Percentiles rank a stretch among this genome's conserved stretches.
These are phyloP conservation scores for Cardiospermum halicacabum DNA, from an alignment of 345 rosid genomes.

Conservation along the genomic window DNA sequence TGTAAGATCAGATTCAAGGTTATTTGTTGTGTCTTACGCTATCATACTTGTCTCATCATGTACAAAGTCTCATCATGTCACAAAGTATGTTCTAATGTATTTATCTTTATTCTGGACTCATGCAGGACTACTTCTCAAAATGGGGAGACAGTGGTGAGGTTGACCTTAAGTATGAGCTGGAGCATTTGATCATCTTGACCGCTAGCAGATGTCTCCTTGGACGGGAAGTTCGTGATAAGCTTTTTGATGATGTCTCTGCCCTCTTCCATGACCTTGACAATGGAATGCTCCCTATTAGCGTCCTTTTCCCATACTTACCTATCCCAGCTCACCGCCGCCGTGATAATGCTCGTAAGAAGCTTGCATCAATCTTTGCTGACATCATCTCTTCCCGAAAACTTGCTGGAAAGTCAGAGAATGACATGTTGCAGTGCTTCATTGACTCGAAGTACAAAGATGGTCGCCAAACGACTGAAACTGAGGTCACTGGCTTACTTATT, in stretches of 20 bases:
- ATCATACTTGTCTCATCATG: not conserved
- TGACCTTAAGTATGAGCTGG: constrained; percentile 80
- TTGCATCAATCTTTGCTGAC: constrained; percentile 60
- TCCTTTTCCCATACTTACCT: constrained; percentile 85
- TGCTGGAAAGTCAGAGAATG: constrained; percentile 69
- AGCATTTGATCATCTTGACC: constrained; percentile 94
- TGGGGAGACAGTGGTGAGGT: constrained; percentile 98
- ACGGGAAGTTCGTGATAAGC: constrained; percentile 89
- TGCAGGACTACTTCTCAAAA: constrained; percentile 81
- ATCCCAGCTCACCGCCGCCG: constrained; percentile 95
- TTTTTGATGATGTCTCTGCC: constrained; percentile 88
- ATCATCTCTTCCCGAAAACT: constrained; percentile 77
- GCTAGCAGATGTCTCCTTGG: constrained; percentile 97
- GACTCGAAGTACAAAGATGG: constrained; percentile 94
- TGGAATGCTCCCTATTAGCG: constrained; percentile 97
- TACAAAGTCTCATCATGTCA: not conserved
- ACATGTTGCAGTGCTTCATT: constrained; percentile 95
- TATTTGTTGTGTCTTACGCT: not conserved
- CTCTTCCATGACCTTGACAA: constrained; percentile 94
- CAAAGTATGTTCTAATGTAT: constrained; percentile 9
- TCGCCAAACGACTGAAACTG: constrained; percentile 77
- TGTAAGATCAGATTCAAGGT: not conserved
- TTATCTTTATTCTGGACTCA: constrained; percentile 15
- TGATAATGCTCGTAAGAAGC: constrained; percentile 80
- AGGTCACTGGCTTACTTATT: constrained; percentile 89